phyloP scores from a whole-genome alignment of 1,284 basidiomycete genomes.

The Cutaneotrichosporon spelunceum region DNA sequence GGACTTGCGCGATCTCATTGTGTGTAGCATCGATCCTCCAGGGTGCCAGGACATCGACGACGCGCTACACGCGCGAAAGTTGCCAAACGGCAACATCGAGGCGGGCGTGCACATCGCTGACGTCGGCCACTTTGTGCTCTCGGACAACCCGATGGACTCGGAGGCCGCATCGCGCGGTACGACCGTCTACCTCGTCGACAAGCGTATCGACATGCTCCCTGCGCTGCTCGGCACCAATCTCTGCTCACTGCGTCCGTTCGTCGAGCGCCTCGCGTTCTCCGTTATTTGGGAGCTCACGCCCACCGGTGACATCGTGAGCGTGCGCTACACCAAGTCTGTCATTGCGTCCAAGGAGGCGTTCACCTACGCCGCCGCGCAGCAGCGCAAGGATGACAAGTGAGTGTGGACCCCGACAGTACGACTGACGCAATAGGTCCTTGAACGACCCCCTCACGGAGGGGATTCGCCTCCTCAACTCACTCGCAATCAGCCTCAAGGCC shows the following conservation, averaged over 20 bases:
- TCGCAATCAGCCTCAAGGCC: slow-evolving; percentile 82
- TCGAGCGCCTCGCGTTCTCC: slow-evolving; percentile 93
- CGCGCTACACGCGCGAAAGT: slow-evolving; percentile 83
- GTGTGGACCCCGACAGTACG: slow-evolving; percentile 38
- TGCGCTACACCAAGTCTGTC: slow-evolving; percentile 91
- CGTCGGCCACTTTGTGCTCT: slow-evolving; percentile 91
- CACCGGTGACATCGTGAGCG: slow-evolving; percentile 82
- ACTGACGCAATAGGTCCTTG: slow-evolving; percentile 56
- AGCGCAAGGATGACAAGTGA: slow-evolving; percentile 85
- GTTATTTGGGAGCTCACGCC: slow-evolving; percentile 90
- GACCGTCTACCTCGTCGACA: slow-evolving; percentile 97
- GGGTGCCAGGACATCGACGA: slow-evolving; percentile 99
- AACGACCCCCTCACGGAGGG: slow-evolving; percentile 81
- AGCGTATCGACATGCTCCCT: slow-evolving; percentile 98
- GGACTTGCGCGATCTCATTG: slow-evolving; percentile 79
- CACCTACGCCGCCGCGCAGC: slow-evolving; percentile 95
- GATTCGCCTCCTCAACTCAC: slow-evolving; percentile 82
- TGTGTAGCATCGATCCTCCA: slow-evolving; percentile 97
- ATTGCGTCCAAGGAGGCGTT: slow-evolving; percentile 96
- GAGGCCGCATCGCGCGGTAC: slow-evolving; percentile 95
- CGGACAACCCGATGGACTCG: slow-evolving; percentile 93
- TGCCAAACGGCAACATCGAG: slow-evolving; percentile 94
- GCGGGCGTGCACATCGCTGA: slow-evolving; percentile 99
- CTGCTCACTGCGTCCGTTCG: slow-evolving; percentile 87
- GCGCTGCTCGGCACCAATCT: slow-evolving; percentile 91